Evolutionary conservation across 2,329 filamentous ascomycete species (phyloP), one percentile per base, ranked within the genome.

Genomic region (Aspergillus thermomutatus): DNA sequence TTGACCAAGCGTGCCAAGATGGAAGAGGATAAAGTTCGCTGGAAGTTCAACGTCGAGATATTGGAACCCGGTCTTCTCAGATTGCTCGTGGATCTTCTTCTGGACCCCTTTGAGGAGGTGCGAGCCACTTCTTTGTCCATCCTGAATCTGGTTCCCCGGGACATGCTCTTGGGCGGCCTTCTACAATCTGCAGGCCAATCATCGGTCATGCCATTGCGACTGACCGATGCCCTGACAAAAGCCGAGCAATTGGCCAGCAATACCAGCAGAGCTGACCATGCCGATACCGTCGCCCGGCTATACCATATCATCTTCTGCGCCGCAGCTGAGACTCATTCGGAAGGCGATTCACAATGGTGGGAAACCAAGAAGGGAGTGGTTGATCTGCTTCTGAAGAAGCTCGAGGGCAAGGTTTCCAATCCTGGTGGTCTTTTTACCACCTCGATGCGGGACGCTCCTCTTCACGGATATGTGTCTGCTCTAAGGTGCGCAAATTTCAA

Each of bases 21-120:
- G 11, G 82, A 81, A 3, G 72, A 76, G 27, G 77, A 78, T 34
- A 75, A 81, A 53, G 63, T 75, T 3, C 74, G 72, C 34, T 86
- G 83, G 82, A 75, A 77, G 3, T 78, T 81, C 56, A 68, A 74
- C 21, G 56, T 82, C 11, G 69, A 75, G 2, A 70, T 85, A 3
- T 73, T 82, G 19, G 60, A 66, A 7, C 57, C 69, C 2, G 67
- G 57, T 28, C 62, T 77, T 43, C 69, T 76, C 41, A 66, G 88
- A 49, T 79, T 87, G 4, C 77, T 97, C 6, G 77, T 92, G 14
- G 91, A 96, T 70, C 82, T 96, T 23, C 75, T 96, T 7, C 80
- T 96, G 68, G 90, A 99, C 66, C 91, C 93, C 0, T 99, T 96
- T 67, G 94, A 97, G 56, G 94, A 99, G 72, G 89, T 97, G 4